Conservation (phyloP, 305 asterid genomes). For the Stenogyne calaminthoides region DNA sequence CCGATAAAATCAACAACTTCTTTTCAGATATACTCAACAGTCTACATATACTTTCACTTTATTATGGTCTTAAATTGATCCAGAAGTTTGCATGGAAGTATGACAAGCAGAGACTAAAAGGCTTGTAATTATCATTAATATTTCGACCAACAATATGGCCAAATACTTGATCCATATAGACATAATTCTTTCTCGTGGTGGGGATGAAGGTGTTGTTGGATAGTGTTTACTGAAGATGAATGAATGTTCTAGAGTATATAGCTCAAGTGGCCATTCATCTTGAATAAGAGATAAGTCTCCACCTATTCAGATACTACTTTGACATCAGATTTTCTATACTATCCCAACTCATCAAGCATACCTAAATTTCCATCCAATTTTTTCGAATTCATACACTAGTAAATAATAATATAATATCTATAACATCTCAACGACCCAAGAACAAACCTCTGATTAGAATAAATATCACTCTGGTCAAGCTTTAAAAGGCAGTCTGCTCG, state of each 20-base stretch:
- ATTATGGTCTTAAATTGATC: background rate
- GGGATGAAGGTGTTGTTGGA: background rate
- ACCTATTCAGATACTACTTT: background rate
- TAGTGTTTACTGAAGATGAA: background rate
- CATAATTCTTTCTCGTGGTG: background rate
- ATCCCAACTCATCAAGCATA: constrained; percentile 11
- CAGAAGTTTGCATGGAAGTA: background rate
- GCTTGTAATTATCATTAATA: background rate
- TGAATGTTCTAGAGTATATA: background rate
- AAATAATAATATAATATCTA: too few species aligned
- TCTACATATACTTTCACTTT: background rate
- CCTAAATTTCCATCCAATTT: constrained; percentile 8
- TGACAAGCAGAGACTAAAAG: background rate
- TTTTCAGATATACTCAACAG: background rate
- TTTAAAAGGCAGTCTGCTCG: constrained; percentile 41
- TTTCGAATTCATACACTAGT: constrained; percentile 8
- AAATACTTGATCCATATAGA: background rate
- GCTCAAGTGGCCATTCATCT: background rate
- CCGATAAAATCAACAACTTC: background rate
- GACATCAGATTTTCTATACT: background rate
- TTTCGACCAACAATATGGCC: background rate
- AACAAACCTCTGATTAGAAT: constrained; percentile 56
- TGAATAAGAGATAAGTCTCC: constrained; percentile 9
- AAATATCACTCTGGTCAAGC: constrained; percentile 43
- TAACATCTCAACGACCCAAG: constrained; percentile 24